These are phyloP conservation scores for Podaxis sp. DNA, from an alignment of 768 basidiomycete species.

Conservation along the genomic window DNA sequence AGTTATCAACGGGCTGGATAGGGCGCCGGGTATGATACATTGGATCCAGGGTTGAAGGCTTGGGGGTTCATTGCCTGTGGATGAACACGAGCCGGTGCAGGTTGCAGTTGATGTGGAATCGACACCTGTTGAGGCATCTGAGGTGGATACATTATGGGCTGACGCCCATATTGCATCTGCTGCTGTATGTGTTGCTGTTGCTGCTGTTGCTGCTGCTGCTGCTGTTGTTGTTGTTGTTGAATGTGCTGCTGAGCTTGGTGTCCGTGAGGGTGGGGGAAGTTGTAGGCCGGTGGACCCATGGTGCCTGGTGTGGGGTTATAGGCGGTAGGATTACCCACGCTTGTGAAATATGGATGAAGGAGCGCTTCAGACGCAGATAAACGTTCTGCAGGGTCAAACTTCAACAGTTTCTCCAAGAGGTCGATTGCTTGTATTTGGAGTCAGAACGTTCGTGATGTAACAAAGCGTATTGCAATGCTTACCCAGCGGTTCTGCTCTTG, in stretches of 20 bases:
- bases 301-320: constrained; percentile 46
- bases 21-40: constrained; percentile 13
- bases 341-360: constrained; percentile 87
- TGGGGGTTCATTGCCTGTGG: constrained; percentile 12
- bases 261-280: constrained; percentile 61
- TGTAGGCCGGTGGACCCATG: constrained; percentile 66
- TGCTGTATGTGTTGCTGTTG: constrained; percentile 25
- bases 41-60: constrained; percentile 9
- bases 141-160: constrained; percentile 13
- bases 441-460: neutral
- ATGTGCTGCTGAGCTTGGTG: constrained; percentile 50
- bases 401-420: constrained; percentile 88
- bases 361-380: constrained; percentile 90
- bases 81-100: constrained; percentile 4
- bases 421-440: constrained; percentile 65
- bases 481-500: constrained; percentile 86
- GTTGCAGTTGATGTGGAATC: constrained; percentile 12
- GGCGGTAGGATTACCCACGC: constrained; percentile 37
- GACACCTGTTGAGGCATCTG: constrained; percentile 24
- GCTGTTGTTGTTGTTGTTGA: constrained; percentile 33
- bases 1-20: constrained; percentile 12
- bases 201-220: constrained; percentile 31
- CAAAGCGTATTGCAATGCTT: constrained; percentile 8
- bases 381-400: constrained; percentile 92
- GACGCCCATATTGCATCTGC: constrained; percentile 22